These are phyloP conservation scores for Pinguiococcus pyrenoidosus DNA, from an alignment of 108 stramenopile species.

Conservation along the genomic window DNA sequence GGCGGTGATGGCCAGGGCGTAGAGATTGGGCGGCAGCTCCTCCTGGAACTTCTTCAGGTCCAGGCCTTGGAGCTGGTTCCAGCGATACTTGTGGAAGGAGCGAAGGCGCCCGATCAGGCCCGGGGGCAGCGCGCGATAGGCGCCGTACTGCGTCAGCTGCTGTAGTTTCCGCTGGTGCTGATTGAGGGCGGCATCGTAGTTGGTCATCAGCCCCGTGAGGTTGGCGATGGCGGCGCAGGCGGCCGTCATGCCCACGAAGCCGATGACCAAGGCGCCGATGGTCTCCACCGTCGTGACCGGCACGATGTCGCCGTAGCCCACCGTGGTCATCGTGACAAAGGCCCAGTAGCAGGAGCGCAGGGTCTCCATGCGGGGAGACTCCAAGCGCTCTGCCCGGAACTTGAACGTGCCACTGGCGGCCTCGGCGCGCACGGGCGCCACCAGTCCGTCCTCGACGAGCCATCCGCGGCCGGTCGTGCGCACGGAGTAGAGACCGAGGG, in stretches of 20 bases:
- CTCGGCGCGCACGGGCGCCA: no score
- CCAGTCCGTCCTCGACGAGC: no score
- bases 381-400: no score
- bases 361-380: slow-evolving; percentile 22
- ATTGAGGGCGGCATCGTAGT: background rate
- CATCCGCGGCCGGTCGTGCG: no score
- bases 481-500: no score
- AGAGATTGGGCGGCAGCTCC: background rate
- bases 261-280: slow-evolving; percentile 1
- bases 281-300: slow-evolving; percentile 9
- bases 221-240: no score
- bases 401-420: no score
- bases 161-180: background rate
- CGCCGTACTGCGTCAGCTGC: background rate
- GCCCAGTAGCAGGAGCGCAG: slow-evolving; percentile 48
- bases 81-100: background rate
- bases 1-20: background rate
- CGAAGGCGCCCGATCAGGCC: background rate
- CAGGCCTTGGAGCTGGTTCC: background rate
- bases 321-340: slow-evolving; percentile 49
- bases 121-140: background rate
- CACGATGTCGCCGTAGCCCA: slow-evolving; percentile 58
- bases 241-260: slow-evolving; percentile 9
- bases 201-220: background rate
- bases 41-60: background rate